phyloP scores from a whole-genome alignment of 129 eudicot genomes.

The Deinandra increscens region DNA sequence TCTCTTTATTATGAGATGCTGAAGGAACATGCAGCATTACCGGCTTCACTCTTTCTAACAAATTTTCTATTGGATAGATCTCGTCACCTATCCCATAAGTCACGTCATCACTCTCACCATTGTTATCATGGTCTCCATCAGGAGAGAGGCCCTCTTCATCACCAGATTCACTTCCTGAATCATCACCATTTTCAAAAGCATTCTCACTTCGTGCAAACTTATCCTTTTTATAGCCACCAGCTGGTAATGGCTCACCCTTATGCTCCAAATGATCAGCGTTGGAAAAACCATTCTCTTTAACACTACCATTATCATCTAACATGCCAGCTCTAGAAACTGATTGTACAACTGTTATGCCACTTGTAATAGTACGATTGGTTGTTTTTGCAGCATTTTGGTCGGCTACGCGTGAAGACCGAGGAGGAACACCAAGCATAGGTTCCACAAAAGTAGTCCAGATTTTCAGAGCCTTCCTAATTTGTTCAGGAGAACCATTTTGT shows the following conservation, averaged over 20 bases:
- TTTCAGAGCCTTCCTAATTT: constrained; percentile 65
- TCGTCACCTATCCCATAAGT: constrained; percentile 43
- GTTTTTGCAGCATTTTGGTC: constrained; percentile 53
- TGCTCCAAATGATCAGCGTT: constrained; percentile 27
- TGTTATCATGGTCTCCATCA: constrained; percentile 50
- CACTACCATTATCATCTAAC: constrained; percentile 38
- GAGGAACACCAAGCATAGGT: constrained; percentile 76
- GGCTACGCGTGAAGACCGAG: constrained; percentile 50
- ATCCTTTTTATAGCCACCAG: constrained; percentile 46
- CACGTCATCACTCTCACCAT: constrained; percentile 84
- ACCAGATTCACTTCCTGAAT: constrained; percentile 73
- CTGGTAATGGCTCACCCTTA: constrained; percentile 38
- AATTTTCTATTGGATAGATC: constrained; percentile 40
- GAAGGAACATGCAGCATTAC: constrained; percentile 47
- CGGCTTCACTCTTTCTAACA: constrained; percentile 63
- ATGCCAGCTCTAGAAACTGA: constrained; percentile 37
- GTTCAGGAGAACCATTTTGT: constrained; percentile 77
- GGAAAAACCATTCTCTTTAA: constrained; percentile 43
- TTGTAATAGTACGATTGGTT: constrained; percentile 28
- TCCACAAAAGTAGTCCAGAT: constrained; percentile 88
- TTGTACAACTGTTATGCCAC: constrained; percentile 28
- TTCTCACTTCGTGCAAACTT: constrained; percentile 43
- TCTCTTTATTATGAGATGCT: constrained; percentile 38
- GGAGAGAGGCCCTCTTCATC: constrained; percentile 73
- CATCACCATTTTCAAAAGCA: constrained; percentile 68